These are phyloP conservation scores for Peronospora farinosa DNA, from an alignment of 352 stramenopile genomes.

Conservation along the genomic window DNA sequence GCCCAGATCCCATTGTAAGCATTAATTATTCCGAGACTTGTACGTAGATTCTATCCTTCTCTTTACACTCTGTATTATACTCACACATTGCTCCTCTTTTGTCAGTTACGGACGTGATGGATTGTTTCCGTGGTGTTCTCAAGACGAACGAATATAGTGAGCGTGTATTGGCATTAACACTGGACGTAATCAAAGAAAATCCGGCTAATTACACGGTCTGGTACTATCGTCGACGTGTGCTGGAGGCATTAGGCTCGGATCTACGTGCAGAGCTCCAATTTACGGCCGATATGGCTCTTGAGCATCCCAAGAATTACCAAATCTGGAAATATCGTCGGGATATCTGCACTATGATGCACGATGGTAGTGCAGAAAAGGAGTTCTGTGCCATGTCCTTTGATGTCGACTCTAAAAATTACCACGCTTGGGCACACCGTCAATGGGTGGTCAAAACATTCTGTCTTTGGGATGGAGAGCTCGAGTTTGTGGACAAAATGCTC, in stretches of 20 bases:
- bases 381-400: conserved; percentile 90
- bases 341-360: conserved; percentile 79
- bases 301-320: conserved; percentile 99
- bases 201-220: conserved; percentile 98
- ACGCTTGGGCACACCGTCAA: conserved; percentile 96
- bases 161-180: conserved; percentile 88
- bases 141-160: conserved; percentile 86
- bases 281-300: conserved; percentile 82
- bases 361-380: conserved; percentile 85
- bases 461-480: conserved; percentile 91
- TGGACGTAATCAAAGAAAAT: conserved; percentile 92
- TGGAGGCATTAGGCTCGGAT: conserved; percentile 75
- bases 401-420: conserved; percentile 98
- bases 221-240: conserved; percentile 88
- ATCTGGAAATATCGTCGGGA: conserved; percentile 97
- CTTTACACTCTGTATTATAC: background rate
- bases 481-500: conserved; percentile 87
- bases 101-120: conserved; percentile 84
- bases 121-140: conserved; percentile 93
- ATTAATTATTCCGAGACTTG: conserved; percentile 70
- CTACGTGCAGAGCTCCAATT: conserved; percentile 64
- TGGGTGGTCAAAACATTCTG: conserved; percentile 87
- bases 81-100: background rate
- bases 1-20: conserved; percentile 67
- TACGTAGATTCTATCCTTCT: conserved; percentile 25